Evolutionary conservation across 1,284 basidiomycete genomes (phyloP), one percentile per base, ranked within the genome.

Genomic region (Puccinia polysora): DNA sequence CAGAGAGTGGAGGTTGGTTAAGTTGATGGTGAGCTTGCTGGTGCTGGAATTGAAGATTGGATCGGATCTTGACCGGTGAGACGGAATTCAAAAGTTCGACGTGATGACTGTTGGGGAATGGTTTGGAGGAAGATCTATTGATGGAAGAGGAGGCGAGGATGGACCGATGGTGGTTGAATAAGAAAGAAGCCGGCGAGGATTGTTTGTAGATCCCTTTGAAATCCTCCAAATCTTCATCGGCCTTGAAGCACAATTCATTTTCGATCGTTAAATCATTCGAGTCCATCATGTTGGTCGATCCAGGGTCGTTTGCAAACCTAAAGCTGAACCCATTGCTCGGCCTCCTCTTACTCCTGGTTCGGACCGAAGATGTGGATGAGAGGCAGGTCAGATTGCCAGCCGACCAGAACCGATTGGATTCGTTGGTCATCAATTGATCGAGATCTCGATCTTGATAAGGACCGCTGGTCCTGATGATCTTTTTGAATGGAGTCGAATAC

Each of bases 121-220:
- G 55, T 36, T 56, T 56, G 32, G 55, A 56, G 55, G 55, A 32
- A 20, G 55, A 56, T 15, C 28, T 20, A 28, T 30, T 5, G 6
- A 36, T 20, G 45, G 45, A 49, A 23, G 45, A 49, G 45, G 45
- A 49, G 45, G 45, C 18, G 45, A 14, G 5, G 45, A 23, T 4
- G 45, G 45, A 5, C 18, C 45, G 45, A 36, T 56, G 55, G 32
- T 56, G 34, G 55, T 36, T 56, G 55, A 56, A 56, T 15, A 56
- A 36, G 55, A 56, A 56, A 2, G 55, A 56, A n/a, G 55, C 55
- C 8, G 55, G 55, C 2, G 55, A 56, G 55, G 55, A 56, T 4
- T 56, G 55, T 20, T 56, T 56, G 55, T 56, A 56, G 14, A 56
- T 30, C 14, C 38, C 55, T 18, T 36, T 56, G 55, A 36, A 56